phyloP scores from a whole-genome alignment of 192 early-diverging fungal species.

The Backusella luteola region DNA sequence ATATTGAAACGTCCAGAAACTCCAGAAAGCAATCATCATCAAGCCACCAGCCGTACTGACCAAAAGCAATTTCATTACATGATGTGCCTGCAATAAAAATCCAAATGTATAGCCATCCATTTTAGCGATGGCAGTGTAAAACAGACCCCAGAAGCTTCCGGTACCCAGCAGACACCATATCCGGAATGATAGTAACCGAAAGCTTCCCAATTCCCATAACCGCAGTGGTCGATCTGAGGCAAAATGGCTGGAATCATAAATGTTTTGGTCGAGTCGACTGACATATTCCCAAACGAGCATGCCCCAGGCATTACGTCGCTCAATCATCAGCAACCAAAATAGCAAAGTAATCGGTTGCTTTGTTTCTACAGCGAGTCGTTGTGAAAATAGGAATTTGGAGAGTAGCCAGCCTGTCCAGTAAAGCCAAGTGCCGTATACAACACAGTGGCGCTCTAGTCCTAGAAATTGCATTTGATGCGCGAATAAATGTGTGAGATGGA shows the following conservation, averaged over 20 bases:
- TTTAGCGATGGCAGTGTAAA: conserved; percentile 30
- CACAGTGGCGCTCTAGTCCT: conserved; percentile 45
- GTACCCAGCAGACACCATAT: conserved; percentile 48
- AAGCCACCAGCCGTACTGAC: conserved; percentile 41
- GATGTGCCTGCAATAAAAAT: conserved; percentile 23
- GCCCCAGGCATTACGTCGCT: conserved; percentile 53
- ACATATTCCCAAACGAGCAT: conserved; percentile 53
- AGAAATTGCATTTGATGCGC: conserved; percentile 41
- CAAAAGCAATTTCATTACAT: conserved; percentile 37
- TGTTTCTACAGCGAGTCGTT: conserved; percentile 43
- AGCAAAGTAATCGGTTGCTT: conserved; percentile 41
- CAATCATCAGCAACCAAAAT: conserved; percentile 45
- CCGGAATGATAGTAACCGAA: conserved; percentile 34
- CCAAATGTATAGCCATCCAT: conserved; percentile 29
- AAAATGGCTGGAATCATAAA: conserved; percentile 3
- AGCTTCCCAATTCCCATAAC: conserved; percentile 12
- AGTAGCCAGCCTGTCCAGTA: conserved; percentile 56
- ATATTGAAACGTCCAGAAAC: conserved; percentile 59
- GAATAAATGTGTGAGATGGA: conserved; percentile 46
- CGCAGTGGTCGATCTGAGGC: not conserved
- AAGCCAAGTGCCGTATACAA: conserved; percentile 55
- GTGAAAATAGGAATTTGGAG: conserved; percentile 43
- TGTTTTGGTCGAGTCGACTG: conserved; percentile 43
- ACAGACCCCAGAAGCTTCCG: conserved; percentile 46
- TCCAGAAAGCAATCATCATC: conserved; percentile 51